These are phyloP conservation scores for Paracoccidioides lutzii DNA, from an alignment of 2,329 filamentous ascomycete species.

Conservation along the genomic window DNA sequence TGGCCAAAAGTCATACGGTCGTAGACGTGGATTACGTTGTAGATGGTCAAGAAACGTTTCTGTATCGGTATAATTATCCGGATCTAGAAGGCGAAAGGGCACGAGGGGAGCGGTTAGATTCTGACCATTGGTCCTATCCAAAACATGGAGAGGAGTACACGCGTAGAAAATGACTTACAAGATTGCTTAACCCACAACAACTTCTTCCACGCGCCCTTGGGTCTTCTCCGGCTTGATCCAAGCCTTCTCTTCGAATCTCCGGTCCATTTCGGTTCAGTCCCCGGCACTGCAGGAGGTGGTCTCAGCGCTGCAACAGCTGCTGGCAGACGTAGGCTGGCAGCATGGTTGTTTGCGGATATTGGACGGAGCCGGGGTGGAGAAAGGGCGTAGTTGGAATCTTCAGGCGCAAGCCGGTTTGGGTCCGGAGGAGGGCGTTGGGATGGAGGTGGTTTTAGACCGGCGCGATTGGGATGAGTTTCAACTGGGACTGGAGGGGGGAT, in stretches of 20 bases:
- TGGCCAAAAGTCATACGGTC: conserved; percentile 97
- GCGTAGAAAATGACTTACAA: conserved; percentile 42
- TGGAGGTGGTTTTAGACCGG: conserved; percentile 19
- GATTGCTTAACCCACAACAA: conserved; percentile 95
- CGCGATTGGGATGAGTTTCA: conserved; percentile 34
- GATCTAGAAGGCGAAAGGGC: conserved; percentile 43
- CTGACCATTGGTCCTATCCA: not conserved
- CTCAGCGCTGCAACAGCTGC: conserved; percentile 30
- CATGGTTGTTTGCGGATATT: conserved; percentile 19
- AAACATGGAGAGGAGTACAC: not conserved
- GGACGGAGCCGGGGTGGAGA: conserved; percentile 46
- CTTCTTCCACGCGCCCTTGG: conserved; percentile 80
- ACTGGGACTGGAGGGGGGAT: conserved; percentile 34
- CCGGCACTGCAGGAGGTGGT: conserved; percentile 28
- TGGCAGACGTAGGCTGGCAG: conserved; percentile 21
- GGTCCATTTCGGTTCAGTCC: conserved; percentile 19
- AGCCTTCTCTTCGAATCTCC: conserved; percentile 39
- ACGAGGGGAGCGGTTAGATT: not conserved
- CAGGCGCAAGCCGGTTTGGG: conserved; percentile 61
- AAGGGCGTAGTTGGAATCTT: conserved; percentile 62
- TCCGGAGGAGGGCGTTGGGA: conserved; percentile 35
- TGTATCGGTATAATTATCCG: conserved; percentile 98
- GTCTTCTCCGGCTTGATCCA: conserved; percentile 51
- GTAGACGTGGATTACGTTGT: conserved; percentile 81
- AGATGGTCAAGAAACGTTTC: conserved; percentile 93